phyloP scores from a whole-genome alignment of 768 basidiomycete species.

The Krasilnikovozyma curviuscula region DNA sequence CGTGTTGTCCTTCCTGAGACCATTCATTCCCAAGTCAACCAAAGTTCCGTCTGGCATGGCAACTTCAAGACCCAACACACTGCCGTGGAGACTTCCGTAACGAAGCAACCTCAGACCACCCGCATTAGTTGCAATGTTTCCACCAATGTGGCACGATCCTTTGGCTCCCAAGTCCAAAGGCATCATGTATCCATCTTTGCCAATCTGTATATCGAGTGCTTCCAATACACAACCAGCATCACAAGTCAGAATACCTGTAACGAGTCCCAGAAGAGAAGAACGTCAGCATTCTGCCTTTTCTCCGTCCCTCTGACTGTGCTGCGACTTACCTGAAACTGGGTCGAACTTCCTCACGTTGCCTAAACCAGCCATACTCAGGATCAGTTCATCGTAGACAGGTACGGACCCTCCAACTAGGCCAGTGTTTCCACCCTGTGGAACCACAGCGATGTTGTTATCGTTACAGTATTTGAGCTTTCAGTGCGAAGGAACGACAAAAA shows the following conservation, averaged over 20 bases:
- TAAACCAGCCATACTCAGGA: slow-evolving; percentile 69
- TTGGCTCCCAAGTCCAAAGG: slow-evolving; percentile 90
- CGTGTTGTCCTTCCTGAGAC: slow-evolving; percentile 90
- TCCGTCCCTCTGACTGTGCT: not conserved
- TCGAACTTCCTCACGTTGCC: slow-evolving; percentile 35
- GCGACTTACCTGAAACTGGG: slow-evolving; percentile 25
- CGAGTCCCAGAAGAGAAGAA: not conserved
- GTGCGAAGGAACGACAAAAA: not conserved
- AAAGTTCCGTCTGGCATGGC: slow-evolving; percentile 87
- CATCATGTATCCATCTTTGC: slow-evolving; percentile 81
- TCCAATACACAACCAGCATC: slow-evolving; percentile 93
- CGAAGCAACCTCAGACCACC: slow-evolving; percentile 85
- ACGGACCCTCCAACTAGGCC: slow-evolving; percentile 92
- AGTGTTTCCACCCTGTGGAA: slow-evolving; percentile 96
- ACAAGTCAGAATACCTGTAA: slow-evolving; percentile 61
- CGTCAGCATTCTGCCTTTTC: not conserved
- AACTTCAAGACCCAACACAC: slow-evolving; percentile 84
- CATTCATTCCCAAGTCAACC: slow-evolving; percentile 59
- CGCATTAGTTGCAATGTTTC: slow-evolving; percentile 91
- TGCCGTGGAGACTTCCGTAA: slow-evolving; percentile 87
- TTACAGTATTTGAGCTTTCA: slow-evolving; percentile 54
- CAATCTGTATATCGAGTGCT: slow-evolving; percentile 63
- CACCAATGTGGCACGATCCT: slow-evolving; percentile 97
- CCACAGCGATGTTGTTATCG: slow-evolving; percentile 60
- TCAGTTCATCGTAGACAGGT: slow-evolving; percentile 66